Conservation (phyloP, 768 basidiomycete genomes). For the Epithele typhae region DNA sequence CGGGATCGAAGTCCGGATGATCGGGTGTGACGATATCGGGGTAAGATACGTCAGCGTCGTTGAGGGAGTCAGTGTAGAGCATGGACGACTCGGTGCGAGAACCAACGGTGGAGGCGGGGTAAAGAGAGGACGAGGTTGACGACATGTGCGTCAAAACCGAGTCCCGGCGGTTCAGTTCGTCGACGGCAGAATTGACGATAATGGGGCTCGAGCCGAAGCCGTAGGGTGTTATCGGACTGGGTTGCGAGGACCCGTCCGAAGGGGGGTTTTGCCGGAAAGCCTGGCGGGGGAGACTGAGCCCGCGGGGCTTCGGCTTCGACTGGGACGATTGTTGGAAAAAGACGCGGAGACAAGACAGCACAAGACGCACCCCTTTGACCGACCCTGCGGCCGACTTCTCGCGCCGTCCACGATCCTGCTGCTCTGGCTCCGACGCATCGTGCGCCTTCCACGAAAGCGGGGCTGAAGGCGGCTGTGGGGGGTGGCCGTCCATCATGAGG, state of each 20-base stretch:
- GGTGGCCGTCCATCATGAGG: too few relatives aligned
- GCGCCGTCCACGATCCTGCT: conserved; percentile 13
- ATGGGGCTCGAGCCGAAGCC: conserved; percentile 7
- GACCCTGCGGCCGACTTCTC: conserved; percentile 24
- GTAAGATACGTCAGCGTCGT: conserved; percentile 32
- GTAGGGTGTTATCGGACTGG: conserved; percentile 24
- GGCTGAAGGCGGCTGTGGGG: too few relatives aligned
- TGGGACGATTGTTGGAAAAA: conserved; percentile 13
- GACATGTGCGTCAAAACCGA: conserved; percentile 61
- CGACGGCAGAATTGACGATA: conserved; percentile 6
- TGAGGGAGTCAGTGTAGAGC: conserved; percentile 49
- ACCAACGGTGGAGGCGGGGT: conserved; percentile 66
- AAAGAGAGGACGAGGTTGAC: conserved; percentile 69
- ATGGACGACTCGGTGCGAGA: conserved; percentile 62
- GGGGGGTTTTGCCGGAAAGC: conserved; percentile 26
- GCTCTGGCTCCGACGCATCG: conserved; percentile 11
- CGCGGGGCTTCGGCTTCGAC: conserved; percentile 32
- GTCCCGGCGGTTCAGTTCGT: conserved; percentile 29
- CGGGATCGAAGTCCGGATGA: conserved; percentile 39
- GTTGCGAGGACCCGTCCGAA: conserved; percentile 25
- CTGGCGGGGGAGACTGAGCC: conserved; percentile 29
- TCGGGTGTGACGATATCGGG: conserved; percentile 22
- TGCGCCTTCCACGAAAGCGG: conserved; percentile 13
- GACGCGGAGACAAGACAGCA: background rate
- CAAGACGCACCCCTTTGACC: conserved; percentile 18